A percentile compares a stretch with the other conserved stretches of the same genome.
These are phyloP conservation scores for Flagelloscypha sp. DNA, from an alignment of 768 basidiomycete species.

Conservation along the genomic window DNA sequence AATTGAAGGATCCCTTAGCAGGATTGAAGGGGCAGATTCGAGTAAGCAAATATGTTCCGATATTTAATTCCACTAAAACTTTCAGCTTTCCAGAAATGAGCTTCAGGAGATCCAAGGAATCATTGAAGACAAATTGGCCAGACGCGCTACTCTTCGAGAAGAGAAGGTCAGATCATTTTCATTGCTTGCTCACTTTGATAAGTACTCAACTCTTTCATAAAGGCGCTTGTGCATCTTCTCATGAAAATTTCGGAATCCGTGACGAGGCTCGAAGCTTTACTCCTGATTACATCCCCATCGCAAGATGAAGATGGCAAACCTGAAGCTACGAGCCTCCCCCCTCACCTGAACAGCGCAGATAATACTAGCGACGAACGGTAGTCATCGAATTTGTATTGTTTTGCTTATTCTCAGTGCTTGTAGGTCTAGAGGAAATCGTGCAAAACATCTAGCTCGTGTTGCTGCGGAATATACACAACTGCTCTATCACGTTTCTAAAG, in stretches of 20 bases:
- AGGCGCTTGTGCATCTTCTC: conserved; percentile 81
- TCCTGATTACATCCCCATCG: conserved; percentile 55
- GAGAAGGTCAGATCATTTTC: conserved; percentile 55
- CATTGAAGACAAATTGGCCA: conserved; percentile 70
- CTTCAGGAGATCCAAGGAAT: conserved; percentile 61
- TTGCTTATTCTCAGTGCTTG: conserved; percentile 1
- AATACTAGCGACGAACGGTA: conserved; percentile 36
- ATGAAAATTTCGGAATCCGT: conserved; percentile 91
- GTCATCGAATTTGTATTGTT: conserved; percentile 5
- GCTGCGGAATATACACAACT: conserved; percentile 90
- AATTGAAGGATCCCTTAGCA: conserved; percentile 59
- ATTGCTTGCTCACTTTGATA: conserved; percentile 1
- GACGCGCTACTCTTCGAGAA: conserved; percentile 70
- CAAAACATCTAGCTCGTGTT: conserved; percentile 77
- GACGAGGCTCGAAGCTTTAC: conserved; percentile 76
- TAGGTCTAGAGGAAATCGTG: conserved; percentile 55
- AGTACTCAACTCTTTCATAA: conserved; percentile 7
- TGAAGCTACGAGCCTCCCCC: conserved; percentile 24
- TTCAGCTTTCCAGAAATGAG: conserved; percentile 52
- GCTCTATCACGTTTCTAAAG: conserved; percentile 82
- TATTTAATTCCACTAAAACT: background rate
- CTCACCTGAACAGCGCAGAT: conserved; percentile 30
- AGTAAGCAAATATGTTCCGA: conserved; percentile 48
- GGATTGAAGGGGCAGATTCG: conserved; percentile 58
- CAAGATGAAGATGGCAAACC: conserved; percentile 30